Evolutionary conservation across 1,139 yeast species (phyloP).

Genomic region (Hyphopichia pseudoburtonii): DNA sequence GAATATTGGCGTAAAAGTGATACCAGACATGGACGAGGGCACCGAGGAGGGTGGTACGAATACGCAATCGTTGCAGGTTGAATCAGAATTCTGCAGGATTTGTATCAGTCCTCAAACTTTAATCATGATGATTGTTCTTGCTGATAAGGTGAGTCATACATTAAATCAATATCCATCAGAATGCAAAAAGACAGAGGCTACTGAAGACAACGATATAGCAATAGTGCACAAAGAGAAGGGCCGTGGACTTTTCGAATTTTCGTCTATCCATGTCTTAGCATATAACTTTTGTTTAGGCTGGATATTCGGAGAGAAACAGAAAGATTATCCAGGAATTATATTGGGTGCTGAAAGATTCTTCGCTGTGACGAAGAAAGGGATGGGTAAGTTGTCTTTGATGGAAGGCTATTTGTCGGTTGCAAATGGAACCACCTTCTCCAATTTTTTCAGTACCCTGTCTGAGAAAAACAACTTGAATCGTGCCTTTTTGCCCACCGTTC

Average conservation of each 20-base stretch:
- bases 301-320: constrained; percentile 51
- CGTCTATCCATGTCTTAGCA: constrained; percentile 59
- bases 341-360: constrained; percentile 72
- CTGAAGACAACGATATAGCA: no score
- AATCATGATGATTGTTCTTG: constrained; percentile 31
- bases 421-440: constrained; percentile 52
- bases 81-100: constrained; percentile 57
- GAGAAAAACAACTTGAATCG: constrained; percentile 54
- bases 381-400: constrained; percentile 64
- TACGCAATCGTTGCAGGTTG: constrained; percentile 42
- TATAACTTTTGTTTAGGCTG: constrained; percentile 76
- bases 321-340: constrained; percentile 65
- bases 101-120: constrained; percentile 55
- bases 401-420: constrained; percentile 69
- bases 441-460: constrained; percentile 49
- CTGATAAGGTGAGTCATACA: constrained; percentile 12
- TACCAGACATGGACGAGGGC: constrained; percentile 26
- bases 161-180: background rate
- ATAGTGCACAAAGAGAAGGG: background rate
- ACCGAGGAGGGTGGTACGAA: constrained; percentile 13
- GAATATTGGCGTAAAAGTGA: constrained; percentile 36
- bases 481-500: constrained; percentile 68
- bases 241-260: constrained; percentile 15
- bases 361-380: constrained; percentile 57
- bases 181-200: no score